Conservation (phyloP, 2,329 filamentous ascomycete species). For the Pseudopithomyces chartarum region DNA sequence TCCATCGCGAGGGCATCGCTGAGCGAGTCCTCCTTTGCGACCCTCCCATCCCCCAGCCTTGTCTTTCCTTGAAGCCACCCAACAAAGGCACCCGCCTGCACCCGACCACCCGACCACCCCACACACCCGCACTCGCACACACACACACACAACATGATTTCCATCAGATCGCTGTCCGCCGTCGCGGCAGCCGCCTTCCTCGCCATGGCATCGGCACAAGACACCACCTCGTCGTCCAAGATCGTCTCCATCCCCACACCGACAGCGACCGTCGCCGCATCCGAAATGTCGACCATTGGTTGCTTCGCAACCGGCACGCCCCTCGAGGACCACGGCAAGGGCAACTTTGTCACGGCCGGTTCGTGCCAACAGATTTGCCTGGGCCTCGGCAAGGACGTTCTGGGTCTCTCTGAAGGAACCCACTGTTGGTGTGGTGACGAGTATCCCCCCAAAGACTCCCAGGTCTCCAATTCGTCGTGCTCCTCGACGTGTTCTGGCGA, state of each 20-base stretch:
- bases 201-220: constrained; percentile 31
- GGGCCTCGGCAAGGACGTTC: constrained; percentile 57
- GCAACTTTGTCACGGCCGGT: constrained; percentile 59
- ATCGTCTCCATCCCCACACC: constrained; percentile 33
- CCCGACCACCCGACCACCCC: constrained; percentile 9
- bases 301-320: constrained; percentile 58
- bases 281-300: constrained; percentile 47
- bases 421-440: constrained; percentile 75
- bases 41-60: constrained; percentile 13
- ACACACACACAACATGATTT: constrained; percentile 35
- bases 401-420: constrained; percentile 64
- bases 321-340: constrained; percentile 54
- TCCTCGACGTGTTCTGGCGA: constrained; percentile 69
- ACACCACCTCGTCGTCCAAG: constrained; percentile 9
- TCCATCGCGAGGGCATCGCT: constrained; percentile 37
- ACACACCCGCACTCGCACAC: constrained; percentile 10
- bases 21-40: constrained; percentile 37
- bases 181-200: constrained; percentile 38
- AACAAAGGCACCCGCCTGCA: constrained; percentile 1
- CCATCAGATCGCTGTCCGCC: constrained; percentile 36
- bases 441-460: constrained; percentile 63
- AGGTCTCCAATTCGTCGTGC: constrained; percentile 66
- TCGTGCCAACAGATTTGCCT: constrained; percentile 61
- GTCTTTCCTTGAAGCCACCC: constrained; percentile 2
- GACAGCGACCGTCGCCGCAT: constrained; percentile 33